Base-by-base conservation (phyloP, 2,329 filamentous ascomycete genomes). In the Fusarium agapanthi region DNA sequence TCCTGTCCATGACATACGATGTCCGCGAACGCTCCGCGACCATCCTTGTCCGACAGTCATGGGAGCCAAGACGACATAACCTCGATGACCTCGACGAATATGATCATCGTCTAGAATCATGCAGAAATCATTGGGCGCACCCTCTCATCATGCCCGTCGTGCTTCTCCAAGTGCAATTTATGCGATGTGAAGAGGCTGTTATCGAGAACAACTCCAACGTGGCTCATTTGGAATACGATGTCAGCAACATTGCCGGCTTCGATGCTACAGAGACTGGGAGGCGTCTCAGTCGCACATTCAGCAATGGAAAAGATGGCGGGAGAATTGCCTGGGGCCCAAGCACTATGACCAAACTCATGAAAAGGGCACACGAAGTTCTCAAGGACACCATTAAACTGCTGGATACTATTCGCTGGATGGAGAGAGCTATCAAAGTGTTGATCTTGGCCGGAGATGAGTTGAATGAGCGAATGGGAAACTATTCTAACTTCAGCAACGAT, bases 351-450 rank as follows among this genome's bases (percentile, higher is more conserved):
- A 82, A 83, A 54, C 79, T 86, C 24, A 86, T 86, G 84, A 85
- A 85, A 73, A 80, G 83, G 54, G 84, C 84, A 0, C 84, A 86
- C 40, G 83, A 85, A 44, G 84, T 84, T 3, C 76, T 86, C 30
- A 85, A 85, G 61, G 82, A 81, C 18, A 82, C 83, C 3, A 85
- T 86, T 56, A 82, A 85, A 61, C 75, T 86, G 14, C 79, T 86
- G 2, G 84, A 86, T 53, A 86, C 84, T 3, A 79, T 86, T 37
- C 77, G 83, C 28, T 86, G 84, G 84, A 85, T 85, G 81, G 84
- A 86, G 68, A 80, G 84, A 13, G 84, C 83, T 4, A 75, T 85
- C 38, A 84, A 84, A 69, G 78, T 85, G 22, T 76, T 86, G 61
- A 80, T 86, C 16, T 77, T 84, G 44, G 79, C 83, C 0, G 84